Conservation (phyloP, 352 stramenopile species). For the Elongisporangium prolatum region DNA sequence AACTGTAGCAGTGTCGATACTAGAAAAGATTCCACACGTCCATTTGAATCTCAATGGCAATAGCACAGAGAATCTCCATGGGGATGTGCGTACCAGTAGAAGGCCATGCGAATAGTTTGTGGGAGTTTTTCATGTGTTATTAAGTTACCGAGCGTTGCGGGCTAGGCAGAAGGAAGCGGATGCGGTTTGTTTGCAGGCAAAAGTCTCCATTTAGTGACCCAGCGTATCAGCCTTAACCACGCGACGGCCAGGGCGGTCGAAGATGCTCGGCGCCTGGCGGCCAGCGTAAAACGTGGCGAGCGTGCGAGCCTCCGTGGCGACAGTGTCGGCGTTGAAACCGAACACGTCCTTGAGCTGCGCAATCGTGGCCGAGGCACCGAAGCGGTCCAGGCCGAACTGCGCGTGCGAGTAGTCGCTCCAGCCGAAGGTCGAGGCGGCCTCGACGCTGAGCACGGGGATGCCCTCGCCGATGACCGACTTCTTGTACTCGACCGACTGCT, state of each 20-base stretch:
- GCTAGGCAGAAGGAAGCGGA: not conserved
- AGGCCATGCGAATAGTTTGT: no score
- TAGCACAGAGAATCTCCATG: no score
- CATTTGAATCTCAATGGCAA: no score
- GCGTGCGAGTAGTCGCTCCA: conserved; percentile 96
- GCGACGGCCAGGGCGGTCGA: conserved; percentile 62
- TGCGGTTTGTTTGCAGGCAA: no score
- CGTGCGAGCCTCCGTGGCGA: conserved; percentile 89
- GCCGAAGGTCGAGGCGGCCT: conserved; percentile 92
- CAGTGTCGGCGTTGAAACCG: conserved; percentile 94
- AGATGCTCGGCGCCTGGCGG: conserved; percentile 58
- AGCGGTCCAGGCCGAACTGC: conserved; percentile 89
- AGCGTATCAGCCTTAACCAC: conserved; percentile 41
- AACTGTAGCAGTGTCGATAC: no score
- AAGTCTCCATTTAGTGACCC: conserved; percentile 38
- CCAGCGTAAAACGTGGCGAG: conserved; percentile 92
- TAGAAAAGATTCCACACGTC: no score
- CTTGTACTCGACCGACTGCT: conserved; percentile 96
- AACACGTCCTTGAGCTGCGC: conserved; percentile 92
- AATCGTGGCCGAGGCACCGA: conserved; percentile 86
- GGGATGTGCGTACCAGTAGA: no score
- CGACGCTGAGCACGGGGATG: conserved; percentile 94
- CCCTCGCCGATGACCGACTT: conserved; percentile 92
- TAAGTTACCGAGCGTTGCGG: not conserved
- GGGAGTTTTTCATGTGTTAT: no score